Percentiles rank a stretch among this genome's conserved stretches.
These are phyloP conservation scores for Termitomyces sp. DNA, from an alignment of 768 basidiomycete species.

Conservation along the genomic window DNA sequence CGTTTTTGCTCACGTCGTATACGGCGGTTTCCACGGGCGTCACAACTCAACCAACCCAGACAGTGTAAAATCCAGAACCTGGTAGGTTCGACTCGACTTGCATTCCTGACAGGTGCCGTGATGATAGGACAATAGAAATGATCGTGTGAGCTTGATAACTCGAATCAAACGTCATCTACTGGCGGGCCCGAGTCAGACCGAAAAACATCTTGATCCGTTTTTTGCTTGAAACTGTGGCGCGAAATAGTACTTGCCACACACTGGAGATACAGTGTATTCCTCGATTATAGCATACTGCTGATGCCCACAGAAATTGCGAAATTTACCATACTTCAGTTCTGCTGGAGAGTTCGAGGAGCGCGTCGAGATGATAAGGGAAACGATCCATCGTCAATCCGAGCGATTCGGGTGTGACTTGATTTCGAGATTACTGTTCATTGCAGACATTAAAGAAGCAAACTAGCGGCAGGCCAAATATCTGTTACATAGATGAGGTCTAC, in stretches of 20 bases:
- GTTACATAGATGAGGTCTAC: not conserved
- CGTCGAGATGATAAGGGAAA: not conserved
- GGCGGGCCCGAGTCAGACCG: not conserved
- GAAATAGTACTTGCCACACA: not conserved
- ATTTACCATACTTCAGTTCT: not conserved
- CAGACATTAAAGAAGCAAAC: not conserved
- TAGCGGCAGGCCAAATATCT: not conserved
- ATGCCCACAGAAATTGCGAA: not conserved
- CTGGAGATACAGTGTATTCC: too few relatives aligned
- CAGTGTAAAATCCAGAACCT: not conserved
- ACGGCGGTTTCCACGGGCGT: slow-evolving; percentile 23
- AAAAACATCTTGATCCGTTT: not conserved
- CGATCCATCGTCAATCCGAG: not conserved
- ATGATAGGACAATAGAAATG: not conserved
- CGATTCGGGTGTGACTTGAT: not conserved
- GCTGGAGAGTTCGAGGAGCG: not conserved
- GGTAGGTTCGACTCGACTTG: not conserved
- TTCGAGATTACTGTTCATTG: not conserved
- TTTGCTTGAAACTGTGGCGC: not conserved
- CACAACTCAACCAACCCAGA: not conserved
- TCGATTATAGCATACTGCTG: not conserved
- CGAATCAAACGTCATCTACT: not conserved
- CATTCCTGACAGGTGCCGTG: slow-evolving; percentile 2
- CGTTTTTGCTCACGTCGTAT: slow-evolving; percentile 28
- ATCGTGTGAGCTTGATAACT: not conserved